Evolutionary conservation across 345 rosid genomes (phyloP).

Genomic region (Trapa incisa): DNA sequence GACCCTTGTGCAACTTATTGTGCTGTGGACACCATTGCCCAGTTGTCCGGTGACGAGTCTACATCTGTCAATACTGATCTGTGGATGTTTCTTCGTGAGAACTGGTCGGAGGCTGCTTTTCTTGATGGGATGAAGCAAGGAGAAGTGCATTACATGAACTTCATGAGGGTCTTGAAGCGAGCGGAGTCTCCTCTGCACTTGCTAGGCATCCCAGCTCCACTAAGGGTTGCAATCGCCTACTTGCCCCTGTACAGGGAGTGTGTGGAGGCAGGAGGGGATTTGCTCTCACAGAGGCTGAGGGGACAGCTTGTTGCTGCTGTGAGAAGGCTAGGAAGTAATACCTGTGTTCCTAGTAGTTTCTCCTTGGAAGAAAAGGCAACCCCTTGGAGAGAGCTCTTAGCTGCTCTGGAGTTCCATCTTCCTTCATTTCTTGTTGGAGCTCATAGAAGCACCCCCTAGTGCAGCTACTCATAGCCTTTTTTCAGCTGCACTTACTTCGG

Average conservation of each 20-base stretch:
- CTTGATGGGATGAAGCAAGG: conserved; percentile 64
- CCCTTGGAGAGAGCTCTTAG: conserved; percentile 47
- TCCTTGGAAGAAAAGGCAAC: conserved; percentile 23
- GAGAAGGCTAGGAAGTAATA: conserved; percentile 50
- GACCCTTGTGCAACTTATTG: conserved; percentile 77
- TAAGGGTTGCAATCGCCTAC: conserved; percentile 70
- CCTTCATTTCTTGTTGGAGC: conserved; percentile 56
- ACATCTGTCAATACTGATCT: conserved; percentile 56
- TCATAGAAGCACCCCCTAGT: conserved; percentile 2
- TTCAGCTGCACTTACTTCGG: background rate
- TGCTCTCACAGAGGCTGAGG: conserved; percentile 64
- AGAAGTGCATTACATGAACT: conserved; percentile 47
- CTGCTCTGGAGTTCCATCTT: conserved; percentile 62
- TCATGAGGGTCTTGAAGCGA: conserved; percentile 50
- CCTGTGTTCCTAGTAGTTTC: conserved; percentile 5
- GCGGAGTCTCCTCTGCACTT: conserved; percentile 66
- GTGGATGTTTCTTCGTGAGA: conserved; percentile 52
- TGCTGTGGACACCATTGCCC: conserved; percentile 81
- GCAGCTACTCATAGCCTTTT: background rate
- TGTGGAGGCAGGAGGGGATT: conserved; percentile 37
- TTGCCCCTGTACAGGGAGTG: conserved; percentile 79
- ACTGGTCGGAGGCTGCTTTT: conserved; percentile 92
- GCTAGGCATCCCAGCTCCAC: conserved; percentile 62
- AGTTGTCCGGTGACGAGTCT: conserved; percentile 47
- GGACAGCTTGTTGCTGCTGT: conserved; percentile 81